Evolutionary conservation across 331 rosid species (phyloP), one percentile per base, ranked within the genome.

Genomic region (Stylosanthes scabra): DNA sequence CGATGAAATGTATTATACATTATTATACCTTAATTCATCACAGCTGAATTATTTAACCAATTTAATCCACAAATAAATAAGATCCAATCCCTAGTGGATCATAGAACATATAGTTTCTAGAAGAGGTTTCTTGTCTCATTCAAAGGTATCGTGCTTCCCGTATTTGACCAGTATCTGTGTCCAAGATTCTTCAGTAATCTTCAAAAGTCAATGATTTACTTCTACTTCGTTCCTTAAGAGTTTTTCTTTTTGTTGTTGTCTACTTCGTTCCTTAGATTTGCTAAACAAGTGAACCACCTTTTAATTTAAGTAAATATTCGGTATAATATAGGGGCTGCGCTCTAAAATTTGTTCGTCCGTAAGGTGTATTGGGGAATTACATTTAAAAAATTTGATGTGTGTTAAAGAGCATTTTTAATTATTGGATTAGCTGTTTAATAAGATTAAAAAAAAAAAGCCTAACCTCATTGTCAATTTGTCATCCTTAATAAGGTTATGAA

Each of bases 101-200:
- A 54, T 16, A 3, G 44, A 44, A 45, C 27, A 7, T 34, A 11
- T 12, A 61, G 2, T 20, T 2, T 34, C 61, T 20, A 46, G 60
- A 49, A 66, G 57, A 12, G 11, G 20, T 15, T 37, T 2, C 7
- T 31, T 16, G 52, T 11, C 10, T 11, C 37, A 31, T 37, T 13
- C 57, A 41, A 40, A 66, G 46, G n/a, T 59, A 15, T 13, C 56
- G 54, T 31, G 37, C 37, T 11, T 47, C 37, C 68, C 72, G 63
- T 27, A 9, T 58, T 64, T 58, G 78, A 72, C 70, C 11, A 12
- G 29, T 40, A 28, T 40, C 27, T 25, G 0, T 73, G n/a, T 39
- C 44, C 45, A 9, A 73, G 20, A 49, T 62, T 37, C 68, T 45
- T 59, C 76, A 9, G 0, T 39, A 8, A 49, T 51, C 51, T n/a